Evolutionary conservation across 2,329 filamentous ascomycete species (phyloP), one percentile per base, ranked within the genome.

Genomic region (Tolypocladium ophioglossoides): DNA sequence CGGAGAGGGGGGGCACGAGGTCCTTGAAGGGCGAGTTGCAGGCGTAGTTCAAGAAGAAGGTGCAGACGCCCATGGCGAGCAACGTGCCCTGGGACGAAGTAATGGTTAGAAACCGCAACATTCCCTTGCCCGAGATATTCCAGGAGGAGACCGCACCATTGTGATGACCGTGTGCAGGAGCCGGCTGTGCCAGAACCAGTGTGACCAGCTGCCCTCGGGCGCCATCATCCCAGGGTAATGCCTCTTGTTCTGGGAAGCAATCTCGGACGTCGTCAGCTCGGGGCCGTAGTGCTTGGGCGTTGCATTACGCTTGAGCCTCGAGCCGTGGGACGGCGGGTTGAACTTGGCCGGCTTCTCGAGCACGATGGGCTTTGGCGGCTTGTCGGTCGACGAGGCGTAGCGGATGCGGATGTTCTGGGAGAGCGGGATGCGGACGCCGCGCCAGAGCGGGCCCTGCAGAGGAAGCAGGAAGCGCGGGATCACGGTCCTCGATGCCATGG

Each of bases 181-280:
- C 56, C 80, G 80, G 68, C 83, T 92, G 61, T 89, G 84, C 67
- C 95, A 77, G 70, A 97, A 91, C 82, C 86, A 91, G 70, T 92
- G 81, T 72, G 88, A 79, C 70, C 89, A 90, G 0, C 87, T 89
- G 7, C 90, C 89, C 66, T 86, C 78, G 0, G 91, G 85, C 49
- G 92, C 87, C 78, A 95, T 91, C 79, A 95, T 85, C 62, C 91
- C 86, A 1, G 94, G 94, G 68, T 97, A 97, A 59, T 87, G 76
- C 69, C 82, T 87, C 59, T 72, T 80, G 60, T 76, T 78, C 74
- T 89, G 89, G 57, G 78, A 79, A 58, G 79, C 74, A 51, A 77
- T 72, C 69, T 95, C 86, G 52, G 84, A 78, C 22, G 78, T 74
- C 18, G 82, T 84, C 57, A 91, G 72, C 24, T 82, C 72, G 20